Base-by-base conservation (phyloP, 2,329 filamentous ascomycete species). In the Penicillium italicum region DNA sequence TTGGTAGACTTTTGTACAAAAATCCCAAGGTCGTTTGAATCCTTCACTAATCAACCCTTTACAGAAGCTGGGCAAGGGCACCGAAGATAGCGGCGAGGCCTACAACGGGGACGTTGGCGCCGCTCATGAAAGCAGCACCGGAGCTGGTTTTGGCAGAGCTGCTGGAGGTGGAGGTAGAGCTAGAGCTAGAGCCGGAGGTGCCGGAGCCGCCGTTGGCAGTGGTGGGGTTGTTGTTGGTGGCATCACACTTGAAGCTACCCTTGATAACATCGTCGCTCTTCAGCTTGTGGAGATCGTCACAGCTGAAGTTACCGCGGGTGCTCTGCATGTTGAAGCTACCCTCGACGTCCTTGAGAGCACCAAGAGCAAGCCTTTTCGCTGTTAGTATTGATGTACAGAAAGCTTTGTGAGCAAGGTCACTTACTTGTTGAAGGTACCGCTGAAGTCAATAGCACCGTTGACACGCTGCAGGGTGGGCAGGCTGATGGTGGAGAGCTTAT, bases 341-440 rank as follows among this genome's bases (percentile, higher is more conserved):
- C 69, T 82, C 81, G 64, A 92, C 88, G 61, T 86, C 81, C 57
- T 81, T 76, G 26, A 93, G 80, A 36, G 76, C 71, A 58, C 89
- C 87, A 51, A 97, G 82, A 34, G 80, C 71, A 63, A 94, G 85
- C 57, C 91, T 96, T 65, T 1, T 52, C 37, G 22, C 7, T 14
- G 50, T 57, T 62, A 69, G 62, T 68, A 79, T 66, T 77, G 72
- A 56, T 49, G 38, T 30, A 31, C 26, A 16, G 1, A 18, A 28
- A 44, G 16, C 14, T 33, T 34, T 38, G 14, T 1, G 11, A 37
- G 4, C 22, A n/a, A 46, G 10, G 4, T 11, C 8, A 84, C 90
- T 80, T 82, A 95, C 91, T 83, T 80, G 61, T 85, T 82, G 76
- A 97, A 95, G 79, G 85, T 88, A 69, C 94, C 94, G 67, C 86